phyloP scores from a whole-genome alignment of 2,329 filamentous ascomycete species.

The Sclerotinia sclerotiorum region DNA sequence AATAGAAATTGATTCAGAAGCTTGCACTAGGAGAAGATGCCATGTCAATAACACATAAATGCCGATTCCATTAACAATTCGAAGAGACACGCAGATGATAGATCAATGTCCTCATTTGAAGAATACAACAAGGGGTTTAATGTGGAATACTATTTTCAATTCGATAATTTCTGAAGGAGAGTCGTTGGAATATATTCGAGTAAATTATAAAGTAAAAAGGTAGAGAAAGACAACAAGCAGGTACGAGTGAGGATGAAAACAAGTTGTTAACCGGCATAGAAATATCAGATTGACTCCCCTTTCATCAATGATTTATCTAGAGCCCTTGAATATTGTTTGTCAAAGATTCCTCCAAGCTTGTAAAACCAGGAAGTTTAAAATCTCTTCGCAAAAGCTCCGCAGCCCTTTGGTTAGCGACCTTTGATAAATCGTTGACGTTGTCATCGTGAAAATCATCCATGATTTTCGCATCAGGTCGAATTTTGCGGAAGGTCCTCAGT shows the following conservation, averaged over 20 bases:
- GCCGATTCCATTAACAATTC: too few relatives aligned
- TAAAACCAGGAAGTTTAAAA: constrained; percentile 22
- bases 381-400: constrained; percentile 29
- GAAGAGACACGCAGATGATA: too few relatives aligned
- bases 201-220: neutral
- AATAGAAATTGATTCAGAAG: too few relatives aligned
- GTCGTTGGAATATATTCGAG: neutral
- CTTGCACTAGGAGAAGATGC: too few relatives aligned
- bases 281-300: neutral
- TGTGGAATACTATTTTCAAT: neutral
- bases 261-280: neutral
- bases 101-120: neutral
- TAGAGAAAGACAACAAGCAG: neutral
- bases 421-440: constrained; percentile 29
- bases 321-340: constrained; percentile 15
- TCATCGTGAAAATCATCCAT: constrained; percentile 31
- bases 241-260: neutral
- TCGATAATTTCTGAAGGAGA: neutral
- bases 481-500: constrained; percentile 33
- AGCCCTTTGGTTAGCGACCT: constrained; percentile 29
- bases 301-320: neutral
- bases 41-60: too few relatives aligned
- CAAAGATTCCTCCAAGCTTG: constrained; percentile 20
- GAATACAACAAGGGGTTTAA: too few relatives aligned
- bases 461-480: constrained; percentile 34